Evolutionary conservation across 495 filamentous ascomycete genomes (phyloP).

Genomic region (Aspergillus taichungensis): DNA sequence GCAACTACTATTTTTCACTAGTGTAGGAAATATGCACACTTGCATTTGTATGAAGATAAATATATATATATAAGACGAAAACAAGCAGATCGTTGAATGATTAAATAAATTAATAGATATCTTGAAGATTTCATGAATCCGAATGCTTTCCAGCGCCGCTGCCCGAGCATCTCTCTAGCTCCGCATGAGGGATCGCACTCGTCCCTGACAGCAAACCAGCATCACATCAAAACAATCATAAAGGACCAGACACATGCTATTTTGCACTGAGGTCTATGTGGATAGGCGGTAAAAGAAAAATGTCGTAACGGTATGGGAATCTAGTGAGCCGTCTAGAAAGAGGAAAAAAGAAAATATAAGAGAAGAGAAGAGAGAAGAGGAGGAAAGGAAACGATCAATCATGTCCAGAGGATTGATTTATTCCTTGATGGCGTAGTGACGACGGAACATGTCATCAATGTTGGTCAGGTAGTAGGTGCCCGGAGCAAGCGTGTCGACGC

Average conservation of each 20-base stretch:
- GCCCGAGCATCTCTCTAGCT: conserved; percentile 3
- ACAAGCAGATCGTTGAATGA: conserved; percentile 1
- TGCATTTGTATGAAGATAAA: too few relatives aligned
- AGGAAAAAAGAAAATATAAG: conserved; percentile 18
- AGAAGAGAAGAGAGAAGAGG: conserved; percentile 22
- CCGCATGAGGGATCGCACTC: neutral
- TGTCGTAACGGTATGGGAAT: conserved; percentile 26
- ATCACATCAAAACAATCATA: conserved; percentile 2
- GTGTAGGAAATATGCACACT: too few relatives aligned
- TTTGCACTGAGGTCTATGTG: conserved; percentile 23
- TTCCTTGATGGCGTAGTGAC: conserved; percentile 79
- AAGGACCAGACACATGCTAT: conserved; percentile 13
- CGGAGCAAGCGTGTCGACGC: conserved; percentile 61
- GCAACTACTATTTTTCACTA: too few relatives aligned
- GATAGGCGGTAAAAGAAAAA: conserved; percentile 16
- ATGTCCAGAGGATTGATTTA: conserved; percentile 34
- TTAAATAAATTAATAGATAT: conserved; percentile 8
- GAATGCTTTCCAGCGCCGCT: conserved; percentile 17
- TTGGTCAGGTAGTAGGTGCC: conserved; percentile 85
- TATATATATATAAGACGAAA: neutral
- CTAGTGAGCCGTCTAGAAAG: conserved; percentile 33
- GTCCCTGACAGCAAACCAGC: neutral
- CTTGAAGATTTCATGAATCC: conserved; percentile 2
- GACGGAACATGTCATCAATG: conserved; percentile 93
- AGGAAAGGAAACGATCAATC: conserved; percentile 8